Base-by-base conservation (phyloP, 768 basidiomycete genomes). In the Tylopilus felleus region DNA sequence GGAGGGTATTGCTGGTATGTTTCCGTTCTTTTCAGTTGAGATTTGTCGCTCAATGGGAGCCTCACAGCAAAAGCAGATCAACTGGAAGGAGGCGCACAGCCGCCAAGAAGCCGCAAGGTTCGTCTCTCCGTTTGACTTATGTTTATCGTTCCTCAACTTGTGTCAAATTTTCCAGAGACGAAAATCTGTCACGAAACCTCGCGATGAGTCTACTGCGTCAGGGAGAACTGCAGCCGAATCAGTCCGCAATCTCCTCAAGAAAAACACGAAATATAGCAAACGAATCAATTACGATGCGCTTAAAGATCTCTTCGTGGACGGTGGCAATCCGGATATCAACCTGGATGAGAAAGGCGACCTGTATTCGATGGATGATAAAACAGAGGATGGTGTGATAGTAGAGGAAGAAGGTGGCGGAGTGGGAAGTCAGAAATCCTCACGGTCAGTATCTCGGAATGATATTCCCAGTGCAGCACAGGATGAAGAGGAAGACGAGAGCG, bases 271-370 rank as follows among this genome's bases (percentile, higher is more conserved):
- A 65, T 93, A 94, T 71, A 93, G 90, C 72, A 91, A 91, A 65
- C 84, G 92, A 48, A 95, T 96, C 73, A 97, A 97, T 68, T 97
- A 96, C 67, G 88, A 90, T 60, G 92, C 90, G 1, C 81, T 95
- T 49, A 87, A 89, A 60, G 81, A 83, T 52, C 78, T 96, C 12
- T 91, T 95, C 66, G 74, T 80, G 27, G 81, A 83, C 14, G 62
- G 71, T 43, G 50, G 47, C 27, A 42, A 55, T 41, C 54, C 60
- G 17, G 35, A 51, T 46, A 53, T 65, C 35, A 58, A 61, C 23
- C 46, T 64, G 8, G 81, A 78, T 53, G 78, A 75, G 39, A 75
- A 76, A 56, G 75, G 74, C 27, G 74, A 78, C 51, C 67, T 85
- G 38, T 84, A 84, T 62, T 79, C 75, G 19, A 77, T 81, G 59